Evolutionary conservation across 1,284 basidiomycete genomes (phyloP).

Genomic region (Golubevia sp.): DNA sequence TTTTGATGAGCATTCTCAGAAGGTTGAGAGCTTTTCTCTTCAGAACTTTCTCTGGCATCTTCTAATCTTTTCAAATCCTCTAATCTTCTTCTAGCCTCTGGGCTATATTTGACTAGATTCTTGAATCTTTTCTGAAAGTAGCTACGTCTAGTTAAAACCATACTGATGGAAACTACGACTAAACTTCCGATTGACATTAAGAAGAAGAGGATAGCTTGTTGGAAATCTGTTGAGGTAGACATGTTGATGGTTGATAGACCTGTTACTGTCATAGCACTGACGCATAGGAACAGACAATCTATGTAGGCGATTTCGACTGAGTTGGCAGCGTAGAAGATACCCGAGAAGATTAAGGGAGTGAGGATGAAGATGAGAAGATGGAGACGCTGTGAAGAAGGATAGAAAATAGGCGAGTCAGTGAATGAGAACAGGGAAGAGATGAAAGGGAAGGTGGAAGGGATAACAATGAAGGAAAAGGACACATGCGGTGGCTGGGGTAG

Average conservation of each 20-base stretch:
- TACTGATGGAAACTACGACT: conserved; percentile 47
- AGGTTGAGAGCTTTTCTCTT: no score
- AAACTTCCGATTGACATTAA: conserved; percentile 55
- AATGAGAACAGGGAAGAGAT: not conserved
- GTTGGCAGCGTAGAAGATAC: conserved; percentile 66
- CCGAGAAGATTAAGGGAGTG: conserved; percentile 74
- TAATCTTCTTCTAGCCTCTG: conserved; percentile 16
- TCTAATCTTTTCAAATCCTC: not conserved
- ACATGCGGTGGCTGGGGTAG: not conserved
- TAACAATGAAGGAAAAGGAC: not conserved
- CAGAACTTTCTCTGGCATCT: not conserved
- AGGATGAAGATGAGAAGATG: conserved; percentile 73
- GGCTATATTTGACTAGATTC: conserved; percentile 15
- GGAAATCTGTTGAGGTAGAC: conserved; percentile 74
- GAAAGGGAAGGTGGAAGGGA: not conserved
- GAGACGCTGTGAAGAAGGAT: conserved; percentile 15
- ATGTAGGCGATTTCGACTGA: conserved; percentile 66
- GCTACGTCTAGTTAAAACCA: conserved; percentile 51
- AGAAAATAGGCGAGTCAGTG: not conserved
- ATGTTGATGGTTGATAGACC: conserved; percentile 76
- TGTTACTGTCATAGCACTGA: conserved; percentile 78
- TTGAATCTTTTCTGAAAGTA: conserved; percentile 48
- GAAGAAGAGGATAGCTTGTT: conserved; percentile 71
- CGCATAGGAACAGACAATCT: conserved; percentile 75
- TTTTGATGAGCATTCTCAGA: no score